A percentile compares a stretch with the other conserved stretches of the same genome.
phyloP scores from a whole-genome alignment of 78 protist genomes.

The Isochrysis galbana region DNA sequence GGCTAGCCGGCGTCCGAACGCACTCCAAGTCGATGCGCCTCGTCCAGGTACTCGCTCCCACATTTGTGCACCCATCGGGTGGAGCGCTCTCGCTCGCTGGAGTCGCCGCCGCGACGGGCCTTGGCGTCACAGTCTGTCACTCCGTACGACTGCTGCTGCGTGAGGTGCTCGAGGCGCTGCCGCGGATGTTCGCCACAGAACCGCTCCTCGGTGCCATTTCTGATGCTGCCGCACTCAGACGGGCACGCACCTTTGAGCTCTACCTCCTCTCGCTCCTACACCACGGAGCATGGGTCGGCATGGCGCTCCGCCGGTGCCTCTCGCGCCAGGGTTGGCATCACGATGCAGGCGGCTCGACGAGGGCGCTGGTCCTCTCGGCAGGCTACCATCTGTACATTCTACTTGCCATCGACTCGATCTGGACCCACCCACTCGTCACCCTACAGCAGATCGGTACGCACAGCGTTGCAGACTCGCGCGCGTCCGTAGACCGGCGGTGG shows the following conservation, averaged over 20 bases:
- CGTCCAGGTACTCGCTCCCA: background rate
- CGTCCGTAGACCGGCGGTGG: too few relatives aligned
- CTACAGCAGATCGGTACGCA: background rate
- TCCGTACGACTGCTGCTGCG: background rate
- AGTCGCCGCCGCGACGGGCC: background rate
- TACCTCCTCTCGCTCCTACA: slow-evolving; percentile 3
- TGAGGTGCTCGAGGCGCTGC: background rate
- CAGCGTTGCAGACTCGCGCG: too few relatives aligned
- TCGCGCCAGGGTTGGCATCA: background rate
- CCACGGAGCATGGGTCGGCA: background rate
- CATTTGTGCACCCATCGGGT: background rate
- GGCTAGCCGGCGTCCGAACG: background rate
- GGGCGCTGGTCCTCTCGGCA: background rate
- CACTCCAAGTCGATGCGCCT: background rate
- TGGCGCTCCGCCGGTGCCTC: background rate
- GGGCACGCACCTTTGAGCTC: background rate
- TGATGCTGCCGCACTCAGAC: background rate
- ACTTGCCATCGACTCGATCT: background rate
- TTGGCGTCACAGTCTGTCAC: background rate
- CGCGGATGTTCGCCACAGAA: background rate
- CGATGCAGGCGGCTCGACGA: background rate
- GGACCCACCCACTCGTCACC: background rate
- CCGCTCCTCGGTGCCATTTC: background rate
- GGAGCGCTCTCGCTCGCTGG: background rate
- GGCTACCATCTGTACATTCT: slow-evolving; percentile 11